Evolutionary conservation across 441 rosid genomes (phyloP).

Genomic region (Populus tomentosa): DNA sequence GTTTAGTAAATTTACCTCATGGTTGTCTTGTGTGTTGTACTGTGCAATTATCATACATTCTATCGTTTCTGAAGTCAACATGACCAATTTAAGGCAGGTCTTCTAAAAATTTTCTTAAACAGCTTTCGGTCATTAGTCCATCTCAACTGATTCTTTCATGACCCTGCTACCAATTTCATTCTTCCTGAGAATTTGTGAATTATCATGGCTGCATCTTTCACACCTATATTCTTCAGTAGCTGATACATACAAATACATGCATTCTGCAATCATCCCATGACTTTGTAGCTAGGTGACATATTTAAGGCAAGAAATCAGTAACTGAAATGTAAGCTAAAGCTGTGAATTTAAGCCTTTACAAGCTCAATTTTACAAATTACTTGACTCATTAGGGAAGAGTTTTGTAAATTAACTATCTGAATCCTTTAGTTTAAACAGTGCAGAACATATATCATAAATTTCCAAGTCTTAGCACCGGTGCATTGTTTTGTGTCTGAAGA

Average conservation of each 20-base stretch:
- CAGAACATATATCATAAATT: background rate
- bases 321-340: background rate
- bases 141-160: background rate
- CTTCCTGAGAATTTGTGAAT: background rate
- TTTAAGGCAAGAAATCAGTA: background rate
- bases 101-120: background rate
- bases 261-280: background rate
- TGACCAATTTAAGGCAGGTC: background rate
- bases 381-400: background rate
- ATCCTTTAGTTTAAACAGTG: background rate
- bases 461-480: background rate
- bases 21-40: background rate
- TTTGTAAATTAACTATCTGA: background rate
- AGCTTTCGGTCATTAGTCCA: background rate
- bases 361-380: background rate
- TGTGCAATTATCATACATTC: background rate
- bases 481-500: background rate
- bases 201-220: background rate
- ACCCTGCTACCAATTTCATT: background rate
- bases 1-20: background rate
- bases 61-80: background rate
- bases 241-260: background rate
- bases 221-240: background rate
- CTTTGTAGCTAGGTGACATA: background rate
- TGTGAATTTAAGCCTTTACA: background rate